Evolutionary conservation across 768 basidiomycete species (phyloP), one percentile per base, ranked within the genome.

Genomic region (Gautieria morchelliformis): DNA sequence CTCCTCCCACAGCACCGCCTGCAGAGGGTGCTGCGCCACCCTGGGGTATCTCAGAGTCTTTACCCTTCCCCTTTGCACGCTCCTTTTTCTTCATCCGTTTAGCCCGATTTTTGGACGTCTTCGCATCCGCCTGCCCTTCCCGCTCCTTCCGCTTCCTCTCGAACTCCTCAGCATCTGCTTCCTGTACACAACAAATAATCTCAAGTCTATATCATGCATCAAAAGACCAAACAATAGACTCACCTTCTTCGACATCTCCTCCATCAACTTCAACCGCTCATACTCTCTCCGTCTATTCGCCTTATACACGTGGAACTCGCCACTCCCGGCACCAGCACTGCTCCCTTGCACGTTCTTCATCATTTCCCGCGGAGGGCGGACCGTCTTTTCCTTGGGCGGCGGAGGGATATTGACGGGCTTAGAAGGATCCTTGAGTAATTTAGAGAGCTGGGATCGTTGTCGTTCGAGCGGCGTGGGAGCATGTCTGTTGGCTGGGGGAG

Each of bases 331-430:
- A 46, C 95, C 96, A 7, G 96, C 93, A 69, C 90, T 92, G 15
- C 91, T 94, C 0, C 96, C 96, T 70, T 97, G 94, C 7, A 99
- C 95, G 64, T 98, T 98, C 79, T 96, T 97, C 90, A 99, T 97
- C 90, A 93, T 93, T 69, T 93, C 96, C 50, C 90, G 78, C 9
- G 94, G 77, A 1, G 93, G 76, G 19, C 93, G 76, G 32, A 97
- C 75, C 0, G 76, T 77, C 74, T 90, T 93, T 61, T 89, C 87
- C 69, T 89, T 88, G 5, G 87, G 86, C 1, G 88, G 76, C n/a
- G 79, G 65, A 1, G 94, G 92, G 10, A 98, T 73, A 66, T 81
- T 80, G 1, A 85, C 89, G 1, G 85, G 83, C 67, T 93, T 94
- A 7, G 78, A 68, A 0, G 96, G 96, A 64, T 98, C 89, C 67